These are phyloP conservation scores for Grosmannia huntii DNA, from an alignment of 2,329 filamentous ascomycete genomes.

Conservation along the genomic window DNA sequence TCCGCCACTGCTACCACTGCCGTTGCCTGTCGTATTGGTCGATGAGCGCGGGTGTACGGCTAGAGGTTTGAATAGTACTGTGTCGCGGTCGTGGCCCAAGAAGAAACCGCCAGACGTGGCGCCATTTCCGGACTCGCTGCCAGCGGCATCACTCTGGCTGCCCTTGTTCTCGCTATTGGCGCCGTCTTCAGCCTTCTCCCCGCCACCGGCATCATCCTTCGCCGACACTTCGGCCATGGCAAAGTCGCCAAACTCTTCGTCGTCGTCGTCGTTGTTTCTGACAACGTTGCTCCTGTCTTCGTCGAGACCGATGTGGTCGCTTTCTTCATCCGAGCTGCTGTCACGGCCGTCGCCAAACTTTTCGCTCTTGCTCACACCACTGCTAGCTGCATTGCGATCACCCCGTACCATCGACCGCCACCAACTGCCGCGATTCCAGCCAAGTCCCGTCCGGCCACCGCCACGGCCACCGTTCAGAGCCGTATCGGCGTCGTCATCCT, in stretches of 20 bases:
- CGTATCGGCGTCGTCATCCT: conserved; percentile 17
- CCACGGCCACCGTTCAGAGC: conserved; percentile 14
- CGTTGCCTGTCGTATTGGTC: not conserved
- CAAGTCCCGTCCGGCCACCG: conserved; percentile 14
- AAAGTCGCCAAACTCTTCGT: conserved; percentile 58
- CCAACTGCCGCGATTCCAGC: conserved; percentile 24
- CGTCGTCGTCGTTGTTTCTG: conserved; percentile 40
- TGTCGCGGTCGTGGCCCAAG: conserved; percentile 20
- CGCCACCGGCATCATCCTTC: not conserved
- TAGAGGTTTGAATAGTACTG: conserved; percentile 40
- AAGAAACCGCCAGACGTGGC: conserved; percentile 8
- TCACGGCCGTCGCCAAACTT: conserved; percentile 24
- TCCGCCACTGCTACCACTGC: not conserved
- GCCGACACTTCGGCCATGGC: conserved; percentile 43
- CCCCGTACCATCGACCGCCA: conserved; percentile 21
- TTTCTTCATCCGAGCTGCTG: conserved; percentile 27
- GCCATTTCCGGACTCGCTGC: not conserved
- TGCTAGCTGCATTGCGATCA: conserved; percentile 1
- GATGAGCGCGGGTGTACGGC: conserved; percentile 31
- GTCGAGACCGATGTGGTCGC: conserved; percentile 25
- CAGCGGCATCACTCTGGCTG: conserved; percentile 2
- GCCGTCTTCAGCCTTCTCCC: conserved; percentile 13
- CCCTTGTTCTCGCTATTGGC: conserved; percentile 6
- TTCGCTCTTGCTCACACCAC: not conserved
- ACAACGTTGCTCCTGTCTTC: conserved; percentile 32